These are phyloP conservation scores for Albifimbria verrucaria DNA, from an alignment of 2,329 filamentous ascomycete species.

Conservation along the genomic window DNA sequence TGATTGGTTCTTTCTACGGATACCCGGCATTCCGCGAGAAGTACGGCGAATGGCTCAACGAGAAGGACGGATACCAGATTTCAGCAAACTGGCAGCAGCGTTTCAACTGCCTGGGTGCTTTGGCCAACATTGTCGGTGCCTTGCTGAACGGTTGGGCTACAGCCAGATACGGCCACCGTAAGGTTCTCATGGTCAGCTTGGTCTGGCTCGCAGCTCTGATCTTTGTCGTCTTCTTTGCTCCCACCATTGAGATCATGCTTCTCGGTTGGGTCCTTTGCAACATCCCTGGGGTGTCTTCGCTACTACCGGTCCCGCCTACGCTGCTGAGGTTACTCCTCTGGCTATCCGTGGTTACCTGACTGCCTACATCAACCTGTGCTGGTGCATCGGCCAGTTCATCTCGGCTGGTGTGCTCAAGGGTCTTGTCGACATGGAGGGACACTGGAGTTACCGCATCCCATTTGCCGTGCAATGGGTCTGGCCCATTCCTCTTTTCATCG, in stretches of 20 bases:
- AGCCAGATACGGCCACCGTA: constrained; percentile 39
- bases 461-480: constrained; percentile 39
- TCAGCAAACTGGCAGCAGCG: constrained; percentile 49
- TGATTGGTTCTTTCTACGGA: constrained; percentile 44
- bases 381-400: constrained; percentile 39
- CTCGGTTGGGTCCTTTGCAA: constrained; percentile 44
- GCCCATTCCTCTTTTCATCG: constrained; percentile 29
- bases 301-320: constrained; percentile 39
- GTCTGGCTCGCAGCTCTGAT: constrained; percentile 38
- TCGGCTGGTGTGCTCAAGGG: constrained; percentile 37
- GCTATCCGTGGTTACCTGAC: constrained; percentile 40
- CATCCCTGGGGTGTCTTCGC: constrained; percentile 44
- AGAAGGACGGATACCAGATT: constrained; percentile 40
- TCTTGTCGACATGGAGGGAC: constrained; percentile 27
- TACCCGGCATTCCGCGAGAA: constrained; percentile 36
- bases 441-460: constrained; percentile 37
- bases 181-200: constrained; percentile 40
- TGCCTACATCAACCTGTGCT: constrained; percentile 42
- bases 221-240: constrained; percentile 48
- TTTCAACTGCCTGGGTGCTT: constrained; percentile 33
- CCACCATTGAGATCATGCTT: constrained; percentile 37
- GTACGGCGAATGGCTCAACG: constrained; percentile 34
- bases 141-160: constrained; percentile 40
- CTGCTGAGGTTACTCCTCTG: constrained; percentile 39
- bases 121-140: constrained; percentile 36